These are phyloP conservation scores for Mrakia gelida DNA, from an alignment of 768 basidiomycete species.

Conservation along the genomic window DNA sequence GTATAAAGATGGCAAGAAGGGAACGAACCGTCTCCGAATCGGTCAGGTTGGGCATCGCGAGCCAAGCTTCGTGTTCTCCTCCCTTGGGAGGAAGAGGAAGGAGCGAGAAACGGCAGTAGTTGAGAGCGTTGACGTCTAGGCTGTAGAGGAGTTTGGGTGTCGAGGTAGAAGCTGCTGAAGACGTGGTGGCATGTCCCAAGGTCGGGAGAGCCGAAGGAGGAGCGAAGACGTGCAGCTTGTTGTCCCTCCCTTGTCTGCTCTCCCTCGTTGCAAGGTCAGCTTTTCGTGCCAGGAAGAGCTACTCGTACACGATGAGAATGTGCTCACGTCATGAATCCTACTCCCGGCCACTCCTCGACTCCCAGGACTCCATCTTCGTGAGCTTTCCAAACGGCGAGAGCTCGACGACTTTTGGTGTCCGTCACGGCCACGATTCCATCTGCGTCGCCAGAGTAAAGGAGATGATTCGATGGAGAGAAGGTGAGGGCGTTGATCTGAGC, in stretches of 20 bases:
- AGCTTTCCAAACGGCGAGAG: slow-evolving; percentile 68
- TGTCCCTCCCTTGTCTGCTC: slow-evolving; percentile 73
- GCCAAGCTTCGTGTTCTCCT: slow-evolving; percentile 48
- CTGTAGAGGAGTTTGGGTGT: slow-evolving; percentile 59
- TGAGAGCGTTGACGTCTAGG: slow-evolving; percentile 86
- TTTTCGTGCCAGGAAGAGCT: neutral
- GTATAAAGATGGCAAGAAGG: no score
- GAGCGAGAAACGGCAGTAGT: slow-evolving; percentile 86
- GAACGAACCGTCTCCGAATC: slow-evolving; percentile 70
- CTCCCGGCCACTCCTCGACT: slow-evolving; percentile 64
- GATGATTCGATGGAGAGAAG: slow-evolving; percentile 55
- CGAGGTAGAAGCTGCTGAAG: slow-evolving; percentile 43
- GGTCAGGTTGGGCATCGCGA: slow-evolving; percentile 81
- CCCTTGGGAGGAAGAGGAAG: slow-evolving; percentile 42
- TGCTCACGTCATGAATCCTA: slow-evolving; percentile 69
- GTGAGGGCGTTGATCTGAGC: slow-evolving; percentile 58
- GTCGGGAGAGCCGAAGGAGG: slow-evolving; percentile 50
- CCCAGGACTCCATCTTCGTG: slow-evolving; percentile 74
- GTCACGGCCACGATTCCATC: slow-evolving; percentile 72
- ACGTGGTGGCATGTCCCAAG: slow-evolving; percentile 56
- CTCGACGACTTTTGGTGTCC: slow-evolving; percentile 69
- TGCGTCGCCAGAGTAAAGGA: slow-evolving; percentile 80
- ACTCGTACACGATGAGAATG: neutral
- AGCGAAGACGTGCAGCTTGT: slow-evolving; percentile 73
- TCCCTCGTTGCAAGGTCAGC: neutral